These are phyloP conservation scores for Coemansia sp. DNA, from an alignment of 192 early-diverging fungal species.

Conservation along the genomic window DNA sequence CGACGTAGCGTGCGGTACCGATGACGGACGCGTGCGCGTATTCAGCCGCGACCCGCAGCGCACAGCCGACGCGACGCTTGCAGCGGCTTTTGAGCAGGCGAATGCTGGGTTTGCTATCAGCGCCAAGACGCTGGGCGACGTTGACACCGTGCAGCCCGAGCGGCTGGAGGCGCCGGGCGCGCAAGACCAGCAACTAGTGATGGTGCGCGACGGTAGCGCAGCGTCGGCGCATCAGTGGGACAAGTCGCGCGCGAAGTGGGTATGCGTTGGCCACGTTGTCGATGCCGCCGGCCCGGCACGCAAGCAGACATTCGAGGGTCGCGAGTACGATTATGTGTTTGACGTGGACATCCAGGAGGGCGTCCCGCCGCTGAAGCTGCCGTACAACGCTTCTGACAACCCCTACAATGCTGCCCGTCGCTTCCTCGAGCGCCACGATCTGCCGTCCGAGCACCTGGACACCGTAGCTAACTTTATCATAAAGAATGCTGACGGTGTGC, in stretches of 20 bases:
- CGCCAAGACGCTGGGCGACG: conserved; percentile 64
- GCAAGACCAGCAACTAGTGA: conserved; percentile 85
- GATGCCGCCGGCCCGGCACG: conserved; percentile 74
- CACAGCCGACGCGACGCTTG: conserved; percentile 53
- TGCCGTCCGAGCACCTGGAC: conserved; percentile 84
- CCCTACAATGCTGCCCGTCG: conserved; percentile 89
- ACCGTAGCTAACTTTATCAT: conserved; percentile 94
- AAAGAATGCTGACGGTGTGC: conserved; percentile 70
- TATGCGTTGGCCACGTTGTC: conserved; percentile 90
- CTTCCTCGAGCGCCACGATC: conserved; percentile 80
- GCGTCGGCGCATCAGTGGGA: conserved; percentile 94
- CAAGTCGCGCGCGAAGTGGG: conserved; percentile 61
- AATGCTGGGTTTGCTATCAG: conserved; percentile 52
- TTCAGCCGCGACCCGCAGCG: conserved; percentile 72
- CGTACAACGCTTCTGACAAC: conserved; percentile 91
- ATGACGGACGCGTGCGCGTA: conserved; percentile 77
- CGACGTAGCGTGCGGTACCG: conserved; percentile 79
- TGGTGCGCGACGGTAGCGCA: conserved; percentile 71
- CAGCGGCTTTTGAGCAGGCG: conserved; percentile 42
- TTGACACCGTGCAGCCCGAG: conserved; percentile 77
- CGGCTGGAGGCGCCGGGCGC: conserved; percentile 62
- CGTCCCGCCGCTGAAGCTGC: conserved; percentile 80
- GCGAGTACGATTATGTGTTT: conserved; percentile 98
- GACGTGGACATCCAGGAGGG: conserved; percentile 92
- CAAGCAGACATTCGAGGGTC: conserved; percentile 80